Conservation (phyloP, 352 stramenopile species). For the Pythium plurisporium region DNA sequence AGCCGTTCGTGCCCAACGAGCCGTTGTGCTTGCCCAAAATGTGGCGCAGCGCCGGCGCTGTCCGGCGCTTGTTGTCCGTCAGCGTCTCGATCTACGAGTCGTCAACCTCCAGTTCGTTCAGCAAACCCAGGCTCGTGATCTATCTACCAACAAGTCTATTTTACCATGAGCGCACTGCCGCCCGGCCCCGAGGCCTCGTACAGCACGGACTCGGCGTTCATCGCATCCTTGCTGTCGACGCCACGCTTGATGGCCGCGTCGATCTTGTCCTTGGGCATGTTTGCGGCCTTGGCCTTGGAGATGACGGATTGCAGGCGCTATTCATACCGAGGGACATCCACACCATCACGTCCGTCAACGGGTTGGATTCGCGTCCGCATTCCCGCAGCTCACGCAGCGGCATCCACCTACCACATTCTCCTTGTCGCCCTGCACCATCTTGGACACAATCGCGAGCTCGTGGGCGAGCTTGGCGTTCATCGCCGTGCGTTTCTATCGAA, state of each 20-base stretch:
- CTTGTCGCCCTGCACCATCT: conserved; percentile 54
- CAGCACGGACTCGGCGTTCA: conserved; percentile 68
- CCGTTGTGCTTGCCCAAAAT: conserved; percentile 69
- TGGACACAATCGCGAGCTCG: conserved; percentile 74
- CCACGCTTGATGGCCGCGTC: conserved; percentile 79
- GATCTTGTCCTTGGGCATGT: conserved; percentile 84
- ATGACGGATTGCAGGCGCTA: conserved; percentile 47
- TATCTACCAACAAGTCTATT: too few relatives aligned
- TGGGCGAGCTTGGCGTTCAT: conserved; percentile 73
- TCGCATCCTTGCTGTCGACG: conserved; percentile 71
- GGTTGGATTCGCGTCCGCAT: too few relatives aligned
- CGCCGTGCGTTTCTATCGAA: conserved; percentile 58
- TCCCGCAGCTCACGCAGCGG: too few relatives aligned
- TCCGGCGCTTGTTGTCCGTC: conserved; percentile 80
- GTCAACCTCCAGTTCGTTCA: too few relatives aligned
- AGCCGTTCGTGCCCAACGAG: conserved; percentile 66
- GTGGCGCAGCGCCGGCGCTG: conserved; percentile 72
- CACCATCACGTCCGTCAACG: neutral
- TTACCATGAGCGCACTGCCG: conserved; percentile 70
- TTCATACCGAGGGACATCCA: neutral
- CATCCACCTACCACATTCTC: conserved; percentile 59
- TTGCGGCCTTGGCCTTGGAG: conserved; percentile 72
- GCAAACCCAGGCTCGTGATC: too few relatives aligned
- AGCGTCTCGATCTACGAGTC: conserved; percentile 82
- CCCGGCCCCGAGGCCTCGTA: conserved; percentile 72